Evolutionary conservation across 208 protist species (phyloP), one percentile per base, ranked within the genome.

Genomic region (Trypanosoma scelopori): DNA sequence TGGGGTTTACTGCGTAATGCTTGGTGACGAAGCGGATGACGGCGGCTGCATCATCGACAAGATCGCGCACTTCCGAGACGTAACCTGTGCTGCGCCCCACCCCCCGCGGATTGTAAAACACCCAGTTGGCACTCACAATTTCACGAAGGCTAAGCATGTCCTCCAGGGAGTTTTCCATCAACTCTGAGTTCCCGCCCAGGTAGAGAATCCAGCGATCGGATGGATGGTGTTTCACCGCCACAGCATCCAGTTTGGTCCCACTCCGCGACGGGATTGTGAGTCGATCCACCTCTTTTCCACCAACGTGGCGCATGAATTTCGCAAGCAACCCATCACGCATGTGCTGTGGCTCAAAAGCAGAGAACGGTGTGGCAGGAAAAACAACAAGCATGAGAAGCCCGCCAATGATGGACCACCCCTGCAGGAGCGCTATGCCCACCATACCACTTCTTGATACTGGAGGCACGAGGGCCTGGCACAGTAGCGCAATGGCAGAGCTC

Each of bases 81-180:
- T 79, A 82, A 39, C 86, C 84, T 3, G 50, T 86, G 64, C 86
- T 95, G 27, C 71, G 49, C n/a, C 89, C 87, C 27, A 91, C 72
- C 5, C 89, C 89, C 9, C 86, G 79, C 0, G 82, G 75, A 58
- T 95, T 95, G 65, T 76, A 86, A n/a, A 95, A 65, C 18, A 95
- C 65, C n/a, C 75, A 69, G 63, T 92, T 86, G 5, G 76, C 85
- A n/a, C 74, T 25, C 5, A 95, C 46, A 6, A 73, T 37, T 15
- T 85, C 68, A 0, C 47, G 75, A 42, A 84, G 47, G 27, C 61
- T 35, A 37, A 61, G 58, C 13, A 82, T 62, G 4, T 84, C 76
- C 12, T 46, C 64, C 20, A 78, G 39, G 13, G 52, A 80, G 53
- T 79, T 70, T 63, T 95, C 84, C 52, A 92, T 64, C 23, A 93